These are phyloP conservation scores for Phlebiopsis flavidoalba DNA, from an alignment of 768 basidiomycete species.

Conservation along the genomic window DNA sequence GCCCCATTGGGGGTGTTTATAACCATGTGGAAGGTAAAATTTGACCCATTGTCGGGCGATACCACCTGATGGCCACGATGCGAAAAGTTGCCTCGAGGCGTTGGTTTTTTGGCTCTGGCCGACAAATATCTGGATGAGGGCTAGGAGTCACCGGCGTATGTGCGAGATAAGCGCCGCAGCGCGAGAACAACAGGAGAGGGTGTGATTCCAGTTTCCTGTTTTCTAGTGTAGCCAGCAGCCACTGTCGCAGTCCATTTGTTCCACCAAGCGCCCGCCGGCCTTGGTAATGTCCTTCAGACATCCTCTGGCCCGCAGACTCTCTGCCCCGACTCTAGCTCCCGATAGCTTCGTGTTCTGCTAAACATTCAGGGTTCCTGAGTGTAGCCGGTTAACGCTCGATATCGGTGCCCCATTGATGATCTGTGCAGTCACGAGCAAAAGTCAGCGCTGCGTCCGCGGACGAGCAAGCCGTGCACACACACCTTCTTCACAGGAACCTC, in stretches of 20 bases:
- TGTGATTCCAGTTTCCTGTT: neutral
- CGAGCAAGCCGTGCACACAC: constrained; percentile 4
- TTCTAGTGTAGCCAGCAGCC: neutral
- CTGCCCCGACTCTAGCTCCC: too few species aligned
- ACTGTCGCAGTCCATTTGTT: neutral
- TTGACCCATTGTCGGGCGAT: constrained; percentile 9
- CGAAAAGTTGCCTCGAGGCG: constrained; percentile 1
- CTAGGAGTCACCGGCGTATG: neutral
- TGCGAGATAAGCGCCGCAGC: neutral
- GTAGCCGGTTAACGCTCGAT: constrained; percentile 67
- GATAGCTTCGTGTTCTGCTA: constrained; percentile 53
- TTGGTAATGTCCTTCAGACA: constrained; percentile 17
- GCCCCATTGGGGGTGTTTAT: neutral
- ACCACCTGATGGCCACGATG: neutral
- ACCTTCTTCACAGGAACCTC: constrained; percentile 79
- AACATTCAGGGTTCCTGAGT: constrained; percentile 67
- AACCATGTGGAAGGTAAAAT: constrained; percentile 2
- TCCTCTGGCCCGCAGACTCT: constrained; percentile 41
- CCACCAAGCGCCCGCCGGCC: too few species aligned
- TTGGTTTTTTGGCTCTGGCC: neutral
- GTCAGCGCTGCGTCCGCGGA: neutral
- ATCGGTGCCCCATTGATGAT: constrained; percentile 77
- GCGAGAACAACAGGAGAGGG: too few species aligned
- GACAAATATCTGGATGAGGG: neutral
- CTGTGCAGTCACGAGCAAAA: constrained; percentile 32